A percentile compares a stretch with the other conserved stretches of the same genome.
Evolutionary conservation across 257 asterid genomes (phyloP).

Genomic region (Apocynum venetum): DNA sequence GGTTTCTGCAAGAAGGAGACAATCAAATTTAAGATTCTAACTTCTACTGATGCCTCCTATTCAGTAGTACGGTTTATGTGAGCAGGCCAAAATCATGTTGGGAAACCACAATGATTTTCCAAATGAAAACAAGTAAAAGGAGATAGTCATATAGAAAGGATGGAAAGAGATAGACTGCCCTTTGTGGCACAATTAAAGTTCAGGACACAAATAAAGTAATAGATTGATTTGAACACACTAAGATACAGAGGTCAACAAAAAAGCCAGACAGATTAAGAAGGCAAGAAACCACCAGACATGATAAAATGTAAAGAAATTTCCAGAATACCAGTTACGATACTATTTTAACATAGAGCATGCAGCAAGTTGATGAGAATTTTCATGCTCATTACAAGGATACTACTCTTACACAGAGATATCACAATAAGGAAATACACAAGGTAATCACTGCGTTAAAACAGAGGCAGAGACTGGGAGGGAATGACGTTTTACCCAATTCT

Average conservation of each 20-base stretch:
- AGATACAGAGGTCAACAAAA: not conserved
- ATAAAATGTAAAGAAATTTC: not conserved
- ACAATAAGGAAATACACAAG: not conserved
- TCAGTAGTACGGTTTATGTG: not conserved
- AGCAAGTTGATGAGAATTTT: not conserved
- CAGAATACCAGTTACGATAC: not conserved
- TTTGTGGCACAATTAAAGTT: not conserved
- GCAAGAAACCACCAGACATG: not conserved
- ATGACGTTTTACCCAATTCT: not conserved
- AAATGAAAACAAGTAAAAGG: not conserved
- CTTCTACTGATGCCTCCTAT: not conserved
- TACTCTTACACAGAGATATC: not conserved
- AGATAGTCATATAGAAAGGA: not conserved
- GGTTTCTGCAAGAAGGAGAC: constrained; percentile 65
- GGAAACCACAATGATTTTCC: not conserved
- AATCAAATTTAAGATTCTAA: not conserved
- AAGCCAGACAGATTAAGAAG: not conserved
- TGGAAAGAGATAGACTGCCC: not conserved
- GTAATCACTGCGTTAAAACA: not conserved
- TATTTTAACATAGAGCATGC: not conserved
- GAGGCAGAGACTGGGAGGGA: not conserved
- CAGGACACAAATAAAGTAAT: not conserved
- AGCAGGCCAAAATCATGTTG: not conserved
- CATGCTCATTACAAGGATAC: not conserved
- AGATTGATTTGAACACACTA: not conserved